A percentile compares a stretch with the other conserved stretches of the same genome.
Conservation (phyloP, 306 rosid species). For the Luffa acutangula region DNA sequence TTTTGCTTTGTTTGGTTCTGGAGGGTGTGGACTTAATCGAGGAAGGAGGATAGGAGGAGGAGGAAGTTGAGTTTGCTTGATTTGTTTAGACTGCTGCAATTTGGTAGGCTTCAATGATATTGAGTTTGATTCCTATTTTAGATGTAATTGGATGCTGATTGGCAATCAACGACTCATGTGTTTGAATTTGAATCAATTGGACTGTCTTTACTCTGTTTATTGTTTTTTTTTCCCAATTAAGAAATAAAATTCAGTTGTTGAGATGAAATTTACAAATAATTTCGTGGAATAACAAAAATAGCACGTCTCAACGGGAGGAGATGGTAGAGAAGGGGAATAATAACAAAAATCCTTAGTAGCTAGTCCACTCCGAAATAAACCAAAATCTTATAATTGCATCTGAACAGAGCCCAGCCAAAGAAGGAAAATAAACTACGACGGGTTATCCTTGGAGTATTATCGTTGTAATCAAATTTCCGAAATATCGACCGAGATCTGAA, state of each 20-base stretch:
- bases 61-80: not conserved
- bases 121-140: not conserved
- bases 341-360: not conserved
- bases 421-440: not conserved
- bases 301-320: not conserved
- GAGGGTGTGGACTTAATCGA: not conserved
- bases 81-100: not conserved
- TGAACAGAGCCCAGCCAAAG: not conserved
- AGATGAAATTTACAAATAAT: not conserved
- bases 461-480: not conserved
- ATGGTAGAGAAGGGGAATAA: not conserved
- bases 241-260: not conserved
- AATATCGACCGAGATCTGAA: no score
- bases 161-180: not conserved
- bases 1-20: not conserved
- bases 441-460: not conserved
- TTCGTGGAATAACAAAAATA: not conserved
- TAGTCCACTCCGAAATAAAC: not conserved
- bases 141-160: not conserved
- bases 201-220: not conserved
- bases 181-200: not conserved
- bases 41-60: not conserved
- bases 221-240: not conserved
- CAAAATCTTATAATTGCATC: not conserved
- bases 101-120: not conserved